Evolutionary conservation across 139 green algal species (phyloP).

Genomic region (Tetradesmus obliquus): DNA sequence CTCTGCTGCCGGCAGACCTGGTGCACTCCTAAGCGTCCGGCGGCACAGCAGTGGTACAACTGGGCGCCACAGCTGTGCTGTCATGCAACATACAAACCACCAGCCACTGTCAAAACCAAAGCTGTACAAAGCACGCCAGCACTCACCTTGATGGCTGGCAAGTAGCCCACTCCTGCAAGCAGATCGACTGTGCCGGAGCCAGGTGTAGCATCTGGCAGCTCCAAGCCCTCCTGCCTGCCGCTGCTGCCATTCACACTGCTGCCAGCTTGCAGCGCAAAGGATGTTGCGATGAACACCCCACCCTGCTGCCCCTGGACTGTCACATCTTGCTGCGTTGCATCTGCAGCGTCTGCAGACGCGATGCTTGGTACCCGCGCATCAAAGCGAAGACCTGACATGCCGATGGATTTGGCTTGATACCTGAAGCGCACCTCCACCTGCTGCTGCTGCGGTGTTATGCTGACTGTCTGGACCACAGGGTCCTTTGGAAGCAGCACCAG

Average conservation of each 20-base stretch:
- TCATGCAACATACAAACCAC: not conserved
- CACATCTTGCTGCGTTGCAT: conserved; percentile 41
- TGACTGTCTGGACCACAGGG: not conserved
- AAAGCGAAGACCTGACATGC: conserved; percentile 42
- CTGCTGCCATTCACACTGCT: conserved; percentile 10
- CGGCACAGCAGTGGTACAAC: too few species aligned
- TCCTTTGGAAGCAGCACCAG: conserved; percentile 19
- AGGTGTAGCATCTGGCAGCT: conserved; percentile 45
- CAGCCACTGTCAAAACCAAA: not conserved
- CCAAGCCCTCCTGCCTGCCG: conserved; percentile 44
- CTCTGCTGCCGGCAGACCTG: too few species aligned
- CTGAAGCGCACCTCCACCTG: conserved; percentile 54
- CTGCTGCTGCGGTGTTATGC: not conserved
- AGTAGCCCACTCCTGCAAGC: conserved; percentile 43
- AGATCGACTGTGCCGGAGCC: conserved; percentile 41
- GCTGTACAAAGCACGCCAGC: too few species aligned
- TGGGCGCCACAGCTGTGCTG: too few species aligned
- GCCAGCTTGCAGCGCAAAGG: conserved; percentile 50
- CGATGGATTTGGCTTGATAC: conserved; percentile 45
- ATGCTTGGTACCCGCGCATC: conserved; percentile 6
- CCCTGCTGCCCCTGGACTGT: conserved; percentile 49
- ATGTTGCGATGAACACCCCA: conserved; percentile 56
- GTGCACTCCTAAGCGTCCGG: too few species aligned
- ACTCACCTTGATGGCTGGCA: conserved; percentile 37
- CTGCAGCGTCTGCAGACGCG: not conserved